Evolutionary conservation across 1,284 basidiomycete genomes (phyloP).

Genomic region (Ganoderma lucidum): DNA sequence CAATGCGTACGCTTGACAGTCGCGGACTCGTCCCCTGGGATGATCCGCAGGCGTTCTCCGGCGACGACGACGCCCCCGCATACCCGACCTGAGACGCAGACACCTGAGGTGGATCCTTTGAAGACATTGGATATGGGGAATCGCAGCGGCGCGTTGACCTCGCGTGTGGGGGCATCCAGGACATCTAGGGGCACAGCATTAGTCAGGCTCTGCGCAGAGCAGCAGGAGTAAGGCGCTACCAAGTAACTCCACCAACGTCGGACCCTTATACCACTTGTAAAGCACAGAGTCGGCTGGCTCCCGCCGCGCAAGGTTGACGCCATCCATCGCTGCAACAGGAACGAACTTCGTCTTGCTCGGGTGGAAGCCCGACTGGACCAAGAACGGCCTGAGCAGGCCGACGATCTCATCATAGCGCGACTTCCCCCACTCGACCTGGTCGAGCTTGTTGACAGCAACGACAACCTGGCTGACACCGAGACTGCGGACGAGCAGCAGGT

Average conservation of each 20-base stretch:
- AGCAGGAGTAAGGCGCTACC: constrained; percentile 53
- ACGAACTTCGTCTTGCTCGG: constrained; percentile 83
- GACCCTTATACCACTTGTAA: constrained; percentile 85
- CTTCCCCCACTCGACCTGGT: constrained; percentile 86
- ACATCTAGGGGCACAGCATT: constrained; percentile 58
- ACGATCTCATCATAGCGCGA: constrained; percentile 89
- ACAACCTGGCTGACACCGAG: constrained; percentile 95
- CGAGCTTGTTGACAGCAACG: constrained; percentile 95
- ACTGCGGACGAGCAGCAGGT: constrained; percentile 91
- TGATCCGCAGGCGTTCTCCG: constrained; percentile 85
- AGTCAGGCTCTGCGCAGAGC: constrained; percentile 10
- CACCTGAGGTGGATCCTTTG: constrained; percentile 85
- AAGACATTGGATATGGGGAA: constrained; percentile 97
- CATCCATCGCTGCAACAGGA: constrained; percentile 91
- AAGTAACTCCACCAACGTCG: constrained; percentile 85
- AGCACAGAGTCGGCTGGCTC: constrained; percentile 59
- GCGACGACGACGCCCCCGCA: constrained; percentile 92
- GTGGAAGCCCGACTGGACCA: constrained; percentile 88
- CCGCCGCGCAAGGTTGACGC: constrained; percentile 81
- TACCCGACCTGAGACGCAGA: constrained; percentile 87
- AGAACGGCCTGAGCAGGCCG: constrained; percentile 79
- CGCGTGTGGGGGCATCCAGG: constrained; percentile 83
- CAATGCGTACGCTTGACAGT: constrained; percentile 75
- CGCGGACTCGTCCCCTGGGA: constrained; percentile 93
- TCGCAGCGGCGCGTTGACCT: constrained; percentile 81